Percentiles rank a stretch among this genome's conserved stretches.
Evolutionary conservation across 345 rosid species (phyloP).

Genomic region (Aquilaria malaccensis): DNA sequence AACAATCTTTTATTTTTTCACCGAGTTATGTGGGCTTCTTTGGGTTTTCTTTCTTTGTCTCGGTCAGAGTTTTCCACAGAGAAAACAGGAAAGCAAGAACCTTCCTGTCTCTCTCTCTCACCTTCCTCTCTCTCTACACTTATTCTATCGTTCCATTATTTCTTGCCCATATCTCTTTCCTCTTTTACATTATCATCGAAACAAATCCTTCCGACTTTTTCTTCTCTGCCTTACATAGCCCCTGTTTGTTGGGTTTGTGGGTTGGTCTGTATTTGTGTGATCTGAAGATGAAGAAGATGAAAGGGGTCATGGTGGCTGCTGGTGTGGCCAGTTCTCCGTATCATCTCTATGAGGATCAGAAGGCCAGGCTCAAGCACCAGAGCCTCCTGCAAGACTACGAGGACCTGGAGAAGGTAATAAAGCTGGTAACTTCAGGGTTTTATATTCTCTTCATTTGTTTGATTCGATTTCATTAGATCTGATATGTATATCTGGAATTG

Average conservation of each 20-base stretch:
- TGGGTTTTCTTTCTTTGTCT: constrained; percentile 66
- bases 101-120: constrained; percentile 31
- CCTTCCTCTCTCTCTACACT: constrained; percentile 4
- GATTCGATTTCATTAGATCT: constrained; percentile 29
- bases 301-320: constrained; percentile 24
- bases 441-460: constrained; percentile 12
- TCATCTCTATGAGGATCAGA: constrained; percentile 34
- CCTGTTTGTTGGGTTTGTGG: background rate
- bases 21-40: constrained; percentile 81
- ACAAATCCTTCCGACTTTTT: constrained; percentile 8
- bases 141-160: constrained; percentile 6
- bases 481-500: constrained; percentile 12
- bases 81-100: constrained; percentile 55
- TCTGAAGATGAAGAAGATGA: constrained; percentile 43
- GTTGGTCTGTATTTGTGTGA: constrained; percentile 8
- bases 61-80: constrained; percentile 72
- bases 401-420: constrained; percentile 42
- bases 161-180: constrained; percentile 3
- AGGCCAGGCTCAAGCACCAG: constrained; percentile 39
- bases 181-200: constrained; percentile 5
- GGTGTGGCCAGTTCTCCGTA: constrained; percentile 19
- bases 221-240: background rate
- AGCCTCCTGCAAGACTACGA: constrained; percentile 51
- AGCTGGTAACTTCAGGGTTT: constrained; percentile 14
- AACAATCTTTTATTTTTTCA: constrained; percentile 26